Conservation (phyloP, 225 moss, liverwort and hornwort species). For the Ulota crispa region DNA sequence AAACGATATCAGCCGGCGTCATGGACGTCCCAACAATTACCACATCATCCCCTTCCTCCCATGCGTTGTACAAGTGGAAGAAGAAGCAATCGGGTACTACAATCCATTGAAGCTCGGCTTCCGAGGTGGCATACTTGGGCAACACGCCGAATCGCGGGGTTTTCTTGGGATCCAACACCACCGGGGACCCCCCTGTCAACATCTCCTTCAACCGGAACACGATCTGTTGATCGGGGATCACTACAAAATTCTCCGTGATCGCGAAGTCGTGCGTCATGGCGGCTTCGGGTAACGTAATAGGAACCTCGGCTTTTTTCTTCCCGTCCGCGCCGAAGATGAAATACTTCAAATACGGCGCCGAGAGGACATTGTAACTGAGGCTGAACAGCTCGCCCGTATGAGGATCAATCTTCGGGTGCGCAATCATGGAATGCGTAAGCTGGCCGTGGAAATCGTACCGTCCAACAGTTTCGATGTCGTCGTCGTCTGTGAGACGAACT, state of each 20-base stretch:
- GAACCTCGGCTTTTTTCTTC: conserved; percentile 59
- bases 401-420: conserved; percentile 82
- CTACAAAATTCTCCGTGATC: conserved; percentile 79
- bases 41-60: conserved; percentile 82
- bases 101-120: conserved; percentile 76
- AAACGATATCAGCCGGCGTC: conserved; percentile 87
- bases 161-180: conserved; percentile 64
- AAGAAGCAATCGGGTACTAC: conserved; percentile 85
- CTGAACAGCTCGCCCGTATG: conserved; percentile 74
- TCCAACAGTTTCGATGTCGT: conserved; percentile 73
- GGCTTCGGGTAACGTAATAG: conserved; percentile 66
- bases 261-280: conserved; percentile 99
- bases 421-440: conserved; percentile 83
- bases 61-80: conserved; percentile 87
- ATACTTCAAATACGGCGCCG: conserved; percentile 69
- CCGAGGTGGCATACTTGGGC: conserved; percentile 68
- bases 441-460: conserved; percentile 80
- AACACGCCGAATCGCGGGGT: conserved; percentile 73
- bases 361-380: conserved; percentile 73
- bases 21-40: conserved; percentile 84
- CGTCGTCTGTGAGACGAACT: conserved; percentile 55
- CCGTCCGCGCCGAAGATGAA: conserved; percentile 63
- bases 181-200: conserved; percentile 82
- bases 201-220: conserved; percentile 75
- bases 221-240: conserved; percentile 93